Evolutionary conservation across 192 early-diverging fungal genomes (phyloP).

Genomic region (Blastocladiella britannica): DNA sequence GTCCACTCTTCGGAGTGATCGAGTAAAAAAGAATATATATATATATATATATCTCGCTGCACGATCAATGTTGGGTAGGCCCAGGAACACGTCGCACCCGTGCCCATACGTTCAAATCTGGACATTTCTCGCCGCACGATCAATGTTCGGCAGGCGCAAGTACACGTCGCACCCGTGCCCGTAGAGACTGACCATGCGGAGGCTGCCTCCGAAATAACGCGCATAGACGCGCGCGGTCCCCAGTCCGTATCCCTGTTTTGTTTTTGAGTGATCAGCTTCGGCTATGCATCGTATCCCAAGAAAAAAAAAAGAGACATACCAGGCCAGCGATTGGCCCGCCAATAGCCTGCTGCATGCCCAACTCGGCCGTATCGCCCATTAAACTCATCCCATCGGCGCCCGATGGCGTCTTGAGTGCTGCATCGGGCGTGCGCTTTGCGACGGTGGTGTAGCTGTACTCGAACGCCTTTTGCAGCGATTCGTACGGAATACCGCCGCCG

Average conservation of each 20-base stretch:
- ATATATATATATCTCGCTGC: constrained; percentile 28
- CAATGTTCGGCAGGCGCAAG: constrained; percentile 68
- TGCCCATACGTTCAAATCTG: constrained; percentile 37
- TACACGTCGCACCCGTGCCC: constrained; percentile 88
- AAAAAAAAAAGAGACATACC: constrained; percentile 1
- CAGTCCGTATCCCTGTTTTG: constrained; percentile 53
- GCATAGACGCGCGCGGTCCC: constrained; percentile 75
- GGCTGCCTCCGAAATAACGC: constrained; percentile 77
- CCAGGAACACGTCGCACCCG: constrained; percentile 77
- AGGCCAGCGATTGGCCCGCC: constrained; percentile 73
- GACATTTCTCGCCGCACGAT: constrained; percentile 29
- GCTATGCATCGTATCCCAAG: neutral
- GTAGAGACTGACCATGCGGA: constrained; percentile 59
- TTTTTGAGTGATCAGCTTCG: neutral
- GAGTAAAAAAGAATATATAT: no score
- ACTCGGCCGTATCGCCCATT: constrained; percentile 16
- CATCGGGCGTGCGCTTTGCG: no score
- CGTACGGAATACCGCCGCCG: constrained; percentile 66
- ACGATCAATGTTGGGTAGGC: constrained; percentile 65
- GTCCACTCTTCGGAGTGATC: no score
- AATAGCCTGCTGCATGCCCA: constrained; percentile 65
- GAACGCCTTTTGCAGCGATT: constrained; percentile 58
- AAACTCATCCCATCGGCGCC: no score
- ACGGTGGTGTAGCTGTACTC: constrained; percentile 90
- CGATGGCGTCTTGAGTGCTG: no score